Conservation (phyloP, 2,329 filamentous ascomycete species). For the Parastagonospora avenae region DNA sequence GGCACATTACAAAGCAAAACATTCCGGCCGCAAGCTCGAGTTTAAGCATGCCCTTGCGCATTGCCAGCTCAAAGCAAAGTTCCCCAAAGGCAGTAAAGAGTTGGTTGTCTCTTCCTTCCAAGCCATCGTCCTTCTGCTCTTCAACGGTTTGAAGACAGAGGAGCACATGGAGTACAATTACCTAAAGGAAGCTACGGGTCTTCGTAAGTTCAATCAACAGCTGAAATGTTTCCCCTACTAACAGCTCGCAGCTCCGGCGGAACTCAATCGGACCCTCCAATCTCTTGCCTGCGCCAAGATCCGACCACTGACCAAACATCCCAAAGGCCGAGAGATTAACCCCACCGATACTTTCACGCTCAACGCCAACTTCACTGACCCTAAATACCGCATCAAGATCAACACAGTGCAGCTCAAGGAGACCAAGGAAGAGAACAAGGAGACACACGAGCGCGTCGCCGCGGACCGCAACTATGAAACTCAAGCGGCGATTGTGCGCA, state of each 20-base stretch:
- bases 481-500: conserved; percentile 93
- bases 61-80: conserved; percentile 81
- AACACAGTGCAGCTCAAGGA: conserved; percentile 98
- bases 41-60: conserved; percentile 97
- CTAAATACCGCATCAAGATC: conserved; percentile 93
- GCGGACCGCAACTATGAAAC: conserved; percentile 94
- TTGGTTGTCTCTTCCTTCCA: conserved; percentile 91
- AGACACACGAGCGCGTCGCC: conserved; percentile 86
- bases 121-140: conserved; percentile 85
- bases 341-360: conserved; percentile 82
- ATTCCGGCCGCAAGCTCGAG: conserved; percentile 81
- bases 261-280: conserved; percentile 89
- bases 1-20: conserved; percentile 83
- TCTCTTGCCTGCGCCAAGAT: conserved; percentile 91
- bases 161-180: conserved; percentile 75
- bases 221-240: conserved; percentile 7
- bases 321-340: conserved; percentile 80
- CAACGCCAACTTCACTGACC: conserved; percentile 76
- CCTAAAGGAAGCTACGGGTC: conserved; percentile 74
- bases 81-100: conserved; percentile 82
- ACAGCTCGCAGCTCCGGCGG: conserved; percentile 63
- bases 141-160: conserved; percentile 72
- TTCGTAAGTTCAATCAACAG: conserved; percentile 58
- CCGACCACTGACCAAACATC: conserved; percentile 82
- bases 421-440: conserved; percentile 92